Evolutionary conservation across 1,284 basidiomycete genomes (phyloP), one percentile per base, ranked within the genome.

Genomic region (Meira nashicola): DNA sequence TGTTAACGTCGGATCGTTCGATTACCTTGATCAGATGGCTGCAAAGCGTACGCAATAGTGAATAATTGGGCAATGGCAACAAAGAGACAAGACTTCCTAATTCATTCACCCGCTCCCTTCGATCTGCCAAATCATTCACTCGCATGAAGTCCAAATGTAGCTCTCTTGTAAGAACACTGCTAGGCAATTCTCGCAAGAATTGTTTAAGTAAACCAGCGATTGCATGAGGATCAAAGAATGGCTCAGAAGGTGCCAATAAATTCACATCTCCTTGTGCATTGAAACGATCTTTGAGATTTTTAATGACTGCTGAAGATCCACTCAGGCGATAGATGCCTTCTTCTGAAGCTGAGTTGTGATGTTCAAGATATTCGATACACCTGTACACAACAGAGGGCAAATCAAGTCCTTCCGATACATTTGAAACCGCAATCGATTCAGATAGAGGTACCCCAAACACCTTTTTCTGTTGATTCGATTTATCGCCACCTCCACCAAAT

Each of bases 1-100:
- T 98, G 85, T 97, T 97, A 61, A 88, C 82, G 47, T 85, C 78
- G 15, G 90, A 85, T 77, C 95, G 92, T 78, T 92, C 87, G 49
- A 96, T 92, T 71, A 99, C 90, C 57, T 93, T 84, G 73, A 96
- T 95, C 58, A 99, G 83, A 79, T 98, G 93, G n/a, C 92, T 89
- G 11, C 90, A 92, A 55, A 97, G 83, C 7, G 92, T 91, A 19
- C 94, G 87, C 54, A 98, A 84, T 28, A 98, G 83, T 61, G 89
- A 90, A 79, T 97, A 99, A 80, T 98, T 97, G 66, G 89, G 86
- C 25, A 93, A 81, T 1, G 94, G 95, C 1, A 98, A 83, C 39
- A 87, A 84, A 33, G 89, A 86, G 50, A 97, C 91, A 46, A 98
- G 85, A 51, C 85, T 83, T 3, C 90, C 87, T 6, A 98, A 84